Evolutionary conservation across 306 rosid species (phyloP).

Genomic region (Hippophae tibetana): DNA sequence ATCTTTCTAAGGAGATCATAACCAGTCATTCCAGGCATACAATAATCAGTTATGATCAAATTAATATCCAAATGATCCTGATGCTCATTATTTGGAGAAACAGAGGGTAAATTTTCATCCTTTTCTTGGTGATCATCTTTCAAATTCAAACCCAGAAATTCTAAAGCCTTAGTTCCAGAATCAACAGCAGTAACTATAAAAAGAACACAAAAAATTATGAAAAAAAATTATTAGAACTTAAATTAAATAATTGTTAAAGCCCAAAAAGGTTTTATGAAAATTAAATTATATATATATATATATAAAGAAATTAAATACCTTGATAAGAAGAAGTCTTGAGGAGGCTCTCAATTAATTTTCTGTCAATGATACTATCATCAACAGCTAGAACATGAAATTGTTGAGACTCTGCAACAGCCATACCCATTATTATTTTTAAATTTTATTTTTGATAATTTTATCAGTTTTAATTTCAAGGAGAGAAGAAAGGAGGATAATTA

Average conservation of each 20-base stretch:
- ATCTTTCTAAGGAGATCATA: conserved; percentile 72
- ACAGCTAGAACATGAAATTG: conserved; percentile 86
- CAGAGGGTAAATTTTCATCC: conserved; percentile 17
- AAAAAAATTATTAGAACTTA: not conserved
- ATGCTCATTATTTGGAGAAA: conserved; percentile 25
- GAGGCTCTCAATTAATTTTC: conserved; percentile 74
- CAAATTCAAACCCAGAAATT: conserved; percentile 53
- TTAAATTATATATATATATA: not conserved
- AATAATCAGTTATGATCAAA: conserved; percentile 78
- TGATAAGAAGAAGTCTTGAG: conserved; percentile 78
- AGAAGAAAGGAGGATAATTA: not conserved
- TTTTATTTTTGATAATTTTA: not conserved
- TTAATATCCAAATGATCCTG: conserved; percentile 56
- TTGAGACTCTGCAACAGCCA: conserved; percentile 26
- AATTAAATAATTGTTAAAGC: not conserved
- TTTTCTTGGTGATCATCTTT: conserved; percentile 24
- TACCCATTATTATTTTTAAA: conserved; percentile 30
- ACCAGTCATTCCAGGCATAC: conserved; percentile 96
- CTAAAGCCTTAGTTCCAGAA: conserved; percentile 70
- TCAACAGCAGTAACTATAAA: conserved; percentile 68
- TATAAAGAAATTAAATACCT: conserved; percentile 32
- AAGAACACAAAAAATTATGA: not conserved
- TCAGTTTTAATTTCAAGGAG: not conserved
- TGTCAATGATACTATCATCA: conserved; percentile 68
- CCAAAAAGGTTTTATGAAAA: not conserved